These are phyloP conservation scores for Zymoseptoria brevis DNA, from an alignment of 2,329 filamentous ascomycete genomes.

Conservation along the genomic window DNA sequence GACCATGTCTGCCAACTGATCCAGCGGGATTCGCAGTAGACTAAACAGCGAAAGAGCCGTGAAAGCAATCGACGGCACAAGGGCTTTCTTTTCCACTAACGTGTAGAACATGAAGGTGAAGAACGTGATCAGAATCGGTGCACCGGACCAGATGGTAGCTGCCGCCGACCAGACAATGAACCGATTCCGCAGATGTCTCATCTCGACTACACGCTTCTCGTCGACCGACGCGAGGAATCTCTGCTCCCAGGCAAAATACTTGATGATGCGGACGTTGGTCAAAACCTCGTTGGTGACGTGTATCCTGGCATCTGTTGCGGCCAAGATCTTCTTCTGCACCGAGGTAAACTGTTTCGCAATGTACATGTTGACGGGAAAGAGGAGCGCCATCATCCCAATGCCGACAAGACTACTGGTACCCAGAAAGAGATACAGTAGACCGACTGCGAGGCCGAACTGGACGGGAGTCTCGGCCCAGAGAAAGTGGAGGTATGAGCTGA, in stretches of 20 bases:
- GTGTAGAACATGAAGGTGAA: conserved; percentile 94
- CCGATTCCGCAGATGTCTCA: conserved; percentile 67
- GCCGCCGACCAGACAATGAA: conserved; percentile 89
- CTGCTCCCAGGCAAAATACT: conserved; percentile 97
- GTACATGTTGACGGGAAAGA: conserved; percentile 82
- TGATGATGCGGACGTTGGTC: conserved; percentile 97
- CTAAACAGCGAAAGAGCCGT: conserved; percentile 94
- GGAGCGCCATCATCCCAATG: conserved; percentile 78
- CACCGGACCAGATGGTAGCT: conserved; percentile 92
- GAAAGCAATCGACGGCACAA: conserved; percentile 90
- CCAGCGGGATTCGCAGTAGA: conserved; percentile 82
- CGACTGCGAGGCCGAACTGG: conserved; percentile 72
- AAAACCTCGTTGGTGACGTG: conserved; percentile 94
- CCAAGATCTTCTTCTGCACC: conserved; percentile 84
- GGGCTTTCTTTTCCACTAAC: conserved; percentile 74
- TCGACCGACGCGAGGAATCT: conserved; percentile 80
- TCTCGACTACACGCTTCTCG: conserved; percentile 74
- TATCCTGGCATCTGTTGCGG: conserved; percentile 90
- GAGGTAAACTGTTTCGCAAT: conserved; percentile 79
- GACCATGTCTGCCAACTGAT: conserved; percentile 97
- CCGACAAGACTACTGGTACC: conserved; percentile 90
- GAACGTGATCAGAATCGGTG: conserved; percentile 91
- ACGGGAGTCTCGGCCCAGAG: conserved; percentile 87
- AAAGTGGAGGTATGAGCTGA: conserved; percentile 92
- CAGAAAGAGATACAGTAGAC: conserved; percentile 80